Evolutionary conservation across 2,329 filamentous ascomycete species (phyloP), one percentile per base, ranked within the genome.

Genomic region (Cordyceps sp.): DNA sequence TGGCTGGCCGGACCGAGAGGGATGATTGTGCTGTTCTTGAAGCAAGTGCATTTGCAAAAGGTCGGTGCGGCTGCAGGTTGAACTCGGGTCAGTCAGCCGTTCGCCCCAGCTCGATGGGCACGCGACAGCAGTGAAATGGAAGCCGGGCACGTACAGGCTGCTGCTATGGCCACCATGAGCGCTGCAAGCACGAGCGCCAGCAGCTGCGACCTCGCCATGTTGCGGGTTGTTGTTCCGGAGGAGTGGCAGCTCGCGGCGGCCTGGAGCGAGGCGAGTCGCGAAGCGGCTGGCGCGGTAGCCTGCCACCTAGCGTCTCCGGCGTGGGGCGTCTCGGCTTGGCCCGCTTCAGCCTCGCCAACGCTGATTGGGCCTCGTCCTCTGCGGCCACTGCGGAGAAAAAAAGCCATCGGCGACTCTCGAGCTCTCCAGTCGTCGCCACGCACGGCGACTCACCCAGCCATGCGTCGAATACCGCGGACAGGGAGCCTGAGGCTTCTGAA

Each of bases 21-120:
- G 46, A 78, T 73, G 45, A 78, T 73, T 41, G 71, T 77, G 60
- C 68, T 73, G 57, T 78, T 77, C 43, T 69, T 70, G 57, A 74
- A 74, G 57, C 73, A 78, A 42, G 70, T 77, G 56, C 73, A 78
- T 62, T 78, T 78, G 61, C 73, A 78, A 49, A 77, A 78, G 2
- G 67, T 69, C 14, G 69, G 71, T 27, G 69, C 64, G 21, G 66
- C 71, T 76, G 26, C 44, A 26, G 25, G 14, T n/a, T n/a, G n/a
- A n/a, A n/a, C n/a, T n/a, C n/a, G n/a, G n/a, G n/a, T n/a, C n/a
- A n/a, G n/a, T n/a, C n/a, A n/a, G n/a, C n/a, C n/a, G n/a, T n/a
- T n/a, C n/a, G n/a, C n/a, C n/a, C n/a, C n/a, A n/a, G n/a, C n/a
- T n/a, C n/a, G n/a, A n/a, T n/a, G n/a, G n/a, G n/a, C n/a, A n/a